Evolutionary conservation across 2,329 filamentous ascomycete genomes (phyloP).

Genomic region (Colletotrichum cuscutae): DNA sequence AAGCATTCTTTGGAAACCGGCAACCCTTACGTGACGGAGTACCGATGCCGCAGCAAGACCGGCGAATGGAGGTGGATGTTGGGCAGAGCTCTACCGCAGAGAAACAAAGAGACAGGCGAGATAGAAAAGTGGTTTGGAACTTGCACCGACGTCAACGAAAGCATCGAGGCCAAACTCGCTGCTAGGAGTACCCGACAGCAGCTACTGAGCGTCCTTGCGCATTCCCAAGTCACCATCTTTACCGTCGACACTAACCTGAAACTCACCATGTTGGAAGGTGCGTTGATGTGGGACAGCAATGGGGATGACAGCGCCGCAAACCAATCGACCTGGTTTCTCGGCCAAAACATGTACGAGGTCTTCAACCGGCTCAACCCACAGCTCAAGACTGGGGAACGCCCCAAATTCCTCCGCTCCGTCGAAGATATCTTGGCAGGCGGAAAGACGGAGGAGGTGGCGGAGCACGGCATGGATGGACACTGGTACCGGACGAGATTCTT

Average conservation of each 20-base stretch:
- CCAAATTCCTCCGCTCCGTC: conserved; percentile 67
- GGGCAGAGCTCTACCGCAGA: conserved; percentile 75
- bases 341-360: conserved; percentile 72
- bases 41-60: conserved; percentile 72
- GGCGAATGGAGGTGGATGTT: conserved; percentile 85
- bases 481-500: conserved; percentile 80
- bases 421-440: conserved; percentile 73
- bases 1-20: conserved; percentile 72
- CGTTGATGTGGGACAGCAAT: conserved; percentile 65
- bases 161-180: conserved; percentile 73
- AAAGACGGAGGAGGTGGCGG: conserved; percentile 68
- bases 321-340: conserved; percentile 62
- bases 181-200: conserved; percentile 76
- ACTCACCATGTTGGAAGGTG: conserved; percentile 77
- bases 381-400: conserved; percentile 54
- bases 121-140: conserved; percentile 87
- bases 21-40: conserved; percentile 76
- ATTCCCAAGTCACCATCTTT: conserved; percentile 81
- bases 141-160: conserved; percentile 82
- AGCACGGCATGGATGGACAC: conserved; percentile 68
- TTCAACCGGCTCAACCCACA: conserved; percentile 63
- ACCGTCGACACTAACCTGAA: conserved; percentile 71
- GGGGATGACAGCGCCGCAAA: conserved; percentile 42
- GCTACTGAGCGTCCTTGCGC: conserved; percentile 77
- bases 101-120: conserved; percentile 70